Base-by-base conservation (phyloP, 345 rosid species). In the Populus pruinosa region DNA sequence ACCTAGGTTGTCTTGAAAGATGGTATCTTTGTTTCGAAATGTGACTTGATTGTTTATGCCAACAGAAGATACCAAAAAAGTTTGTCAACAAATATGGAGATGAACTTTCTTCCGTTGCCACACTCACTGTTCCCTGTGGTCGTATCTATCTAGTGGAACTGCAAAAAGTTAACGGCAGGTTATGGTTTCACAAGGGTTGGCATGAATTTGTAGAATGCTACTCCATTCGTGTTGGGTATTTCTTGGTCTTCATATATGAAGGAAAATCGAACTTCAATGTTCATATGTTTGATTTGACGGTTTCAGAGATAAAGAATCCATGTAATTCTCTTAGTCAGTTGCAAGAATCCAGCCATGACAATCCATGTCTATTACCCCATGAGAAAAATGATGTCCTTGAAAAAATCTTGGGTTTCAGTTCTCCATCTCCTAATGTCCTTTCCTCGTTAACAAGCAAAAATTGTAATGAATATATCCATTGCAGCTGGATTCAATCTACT, bases 141-240 rank as follows among this genome's bases (percentile, higher is more conserved):
- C 77, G 62, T 29, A n/a, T 77, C 16, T 85, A 81, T 82, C 75
- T 36, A 10, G 86, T 83, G 63, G 85, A 78, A 49, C 63, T 85
- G 55, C 73, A 44, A 73, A 83, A 77, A 49, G 73, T 47, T 36
- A 61, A 78, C 29, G 59, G 36, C 25, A 81, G 66, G 47, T 33
- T 79, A 29, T 87, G 89, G 88, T 80, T 85, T 76, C 71, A 78
- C 20, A 43, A 23, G 44, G 87, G 88, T 29, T 85, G 90, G 88
- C 71, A 79, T 36, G 81, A 80, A 50, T 87, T 85, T 43, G 16
- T 74, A 5, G 77, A 75, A 25, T 71, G 25, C 76, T 79, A 74
- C 70, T 80, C 88, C 44, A 74, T 87, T 55, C 29, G 53, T 36
- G 43, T 47, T 41, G 90, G 88, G 4, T 63, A 80, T 78, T 73